These are phyloP conservation scores for Barbarea vulgaris DNA, from an alignment of 345 rosid species.

Conservation along the genomic window DNA sequence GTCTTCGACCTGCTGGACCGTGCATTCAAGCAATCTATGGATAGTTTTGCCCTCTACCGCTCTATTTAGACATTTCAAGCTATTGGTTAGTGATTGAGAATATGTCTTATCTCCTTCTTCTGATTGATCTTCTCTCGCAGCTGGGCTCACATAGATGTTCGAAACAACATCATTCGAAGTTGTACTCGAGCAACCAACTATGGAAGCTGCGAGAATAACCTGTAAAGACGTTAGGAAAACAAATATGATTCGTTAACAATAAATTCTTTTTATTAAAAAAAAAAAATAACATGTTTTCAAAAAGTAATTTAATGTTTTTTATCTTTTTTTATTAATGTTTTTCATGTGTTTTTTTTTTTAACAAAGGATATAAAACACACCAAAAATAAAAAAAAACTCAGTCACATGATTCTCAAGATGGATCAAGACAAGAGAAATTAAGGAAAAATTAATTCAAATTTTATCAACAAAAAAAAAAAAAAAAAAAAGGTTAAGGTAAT, in stretches of 20 bases:
- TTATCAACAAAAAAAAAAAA: too few relatives aligned
- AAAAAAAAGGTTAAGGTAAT: too few relatives aligned
- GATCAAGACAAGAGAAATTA: too few relatives aligned
- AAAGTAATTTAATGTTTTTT: too few relatives aligned
- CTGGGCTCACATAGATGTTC: background rate
- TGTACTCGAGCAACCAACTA: conserved; percentile 38
- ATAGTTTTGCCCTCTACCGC: conserved; percentile 40
- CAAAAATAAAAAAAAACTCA: too few relatives aligned
- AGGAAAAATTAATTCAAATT: too few relatives aligned
- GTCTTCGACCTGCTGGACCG: conserved; percentile 63
- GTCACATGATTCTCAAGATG: too few relatives aligned
- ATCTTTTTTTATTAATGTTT: too few relatives aligned
- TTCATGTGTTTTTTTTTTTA: too few relatives aligned
- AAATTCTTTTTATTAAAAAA: too few relatives aligned
- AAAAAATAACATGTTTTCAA: background rate
- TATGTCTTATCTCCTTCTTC: conserved; percentile 19
- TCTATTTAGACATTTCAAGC: conserved; percentile 55
- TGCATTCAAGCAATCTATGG: conserved; percentile 51
- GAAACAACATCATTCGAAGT: background rate
- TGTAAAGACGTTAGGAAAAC: conserved; percentile 32
- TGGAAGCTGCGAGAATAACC: conserved; percentile 62
- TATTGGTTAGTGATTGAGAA: conserved; percentile 37
- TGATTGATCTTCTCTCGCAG: conserved; percentile 18
- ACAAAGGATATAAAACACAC: too few relatives aligned
- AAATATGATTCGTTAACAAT: background rate